These are phyloP conservation scores for Daedaleopsis sinensis DNA, from an alignment of 768 basidiomycete species.

Conservation along the genomic window DNA sequence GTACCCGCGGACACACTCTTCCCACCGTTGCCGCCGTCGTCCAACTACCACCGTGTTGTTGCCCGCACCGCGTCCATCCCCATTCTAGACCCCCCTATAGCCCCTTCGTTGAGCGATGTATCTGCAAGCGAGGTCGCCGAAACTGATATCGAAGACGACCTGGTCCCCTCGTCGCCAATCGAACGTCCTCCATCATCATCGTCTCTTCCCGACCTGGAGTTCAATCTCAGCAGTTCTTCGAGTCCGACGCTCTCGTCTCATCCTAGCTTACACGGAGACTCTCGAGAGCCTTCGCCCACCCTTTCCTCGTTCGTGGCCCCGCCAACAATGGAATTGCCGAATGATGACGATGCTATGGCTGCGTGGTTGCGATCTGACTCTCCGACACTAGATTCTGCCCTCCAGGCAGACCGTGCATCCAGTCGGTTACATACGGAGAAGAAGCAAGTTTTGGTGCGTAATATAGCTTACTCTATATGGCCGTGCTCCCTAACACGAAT, in stretches of 20 bases:
- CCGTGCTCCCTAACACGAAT: not conserved
- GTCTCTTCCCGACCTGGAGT: conserved; percentile 63
- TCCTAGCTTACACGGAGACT: conserved; percentile 16
- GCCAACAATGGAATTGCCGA: not conserved
- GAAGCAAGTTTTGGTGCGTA: conserved; percentile 13
- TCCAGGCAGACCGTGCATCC: not conserved
- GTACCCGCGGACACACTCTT: conserved; percentile 69
- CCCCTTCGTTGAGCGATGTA: not conserved
- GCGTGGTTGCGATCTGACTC: conserved; percentile 9
- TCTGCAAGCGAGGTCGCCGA: not conserved
- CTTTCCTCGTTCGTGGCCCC: not conserved
- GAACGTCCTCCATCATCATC: conserved; percentile 30
- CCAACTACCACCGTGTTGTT: conserved; percentile 39
- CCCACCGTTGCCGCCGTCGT: conserved; percentile 66
- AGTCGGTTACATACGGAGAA: not conserved
- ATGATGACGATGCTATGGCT: conserved; percentile 6
- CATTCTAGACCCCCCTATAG: not conserved
- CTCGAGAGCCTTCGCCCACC: conserved; percentile 9
- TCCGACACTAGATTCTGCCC: not conserved
- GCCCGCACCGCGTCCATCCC: conserved; percentile 14
- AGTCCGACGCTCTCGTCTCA: conserved; percentile 52
- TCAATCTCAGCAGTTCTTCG: conserved; percentile 66
- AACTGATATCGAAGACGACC: not conserved
- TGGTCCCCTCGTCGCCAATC: conserved; percentile 15
- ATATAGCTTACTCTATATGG: not conserved